A percentile compares a stretch with the other conserved stretches of the same genome.
Evolutionary conservation across 1,284 basidiomycete genomes (phyloP).

Genomic region (Naganishia sp.): DNA sequence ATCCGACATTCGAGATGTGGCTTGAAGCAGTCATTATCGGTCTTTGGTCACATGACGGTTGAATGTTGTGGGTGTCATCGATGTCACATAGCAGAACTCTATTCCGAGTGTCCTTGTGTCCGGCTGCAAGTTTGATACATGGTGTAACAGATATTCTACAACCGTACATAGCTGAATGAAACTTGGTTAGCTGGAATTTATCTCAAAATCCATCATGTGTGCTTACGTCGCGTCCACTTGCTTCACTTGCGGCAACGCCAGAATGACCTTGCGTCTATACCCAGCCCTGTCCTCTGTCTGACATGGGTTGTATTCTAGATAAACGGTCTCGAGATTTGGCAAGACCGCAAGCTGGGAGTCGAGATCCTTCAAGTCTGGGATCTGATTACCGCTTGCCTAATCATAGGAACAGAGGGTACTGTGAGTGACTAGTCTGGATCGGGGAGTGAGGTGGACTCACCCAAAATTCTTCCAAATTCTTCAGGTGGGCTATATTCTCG

Average conservation of each 20-base stretch:
- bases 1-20: slow-evolving; percentile 11
- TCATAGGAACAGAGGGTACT: background rate
- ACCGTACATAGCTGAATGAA: slow-evolving; percentile 12
- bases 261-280: slow-evolving; percentile 86
- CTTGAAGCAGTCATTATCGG: background rate
- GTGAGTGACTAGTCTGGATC: too few species aligned
- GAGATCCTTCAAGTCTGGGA: slow-evolving; percentile 67
- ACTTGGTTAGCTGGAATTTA: background rate
- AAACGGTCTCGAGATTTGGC: slow-evolving; percentile 76
- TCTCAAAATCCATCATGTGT: background rate
- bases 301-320: slow-evolving; percentile 92
- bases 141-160: background rate
- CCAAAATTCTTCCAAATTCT: slow-evolving; percentile 86
- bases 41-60: background rate
- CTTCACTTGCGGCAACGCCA: slow-evolving; percentile 81
- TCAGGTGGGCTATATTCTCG: slow-evolving; percentile 78
- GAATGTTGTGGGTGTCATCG: background rate
- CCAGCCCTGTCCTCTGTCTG: slow-evolving; percentile 73
- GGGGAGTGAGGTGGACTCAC: slow-evolving; percentile 56
- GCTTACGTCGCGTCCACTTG: slow-evolving; percentile 95
- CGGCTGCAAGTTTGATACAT: background rate
- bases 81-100: background rate
- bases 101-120: background rate
- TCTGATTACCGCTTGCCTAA: slow-evolving; percentile 85
- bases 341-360: slow-evolving; percentile 73